phyloP scores from a whole-genome alignment of 495 filamentous ascomycete species.

The Chaetomium fimeti region DNA sequence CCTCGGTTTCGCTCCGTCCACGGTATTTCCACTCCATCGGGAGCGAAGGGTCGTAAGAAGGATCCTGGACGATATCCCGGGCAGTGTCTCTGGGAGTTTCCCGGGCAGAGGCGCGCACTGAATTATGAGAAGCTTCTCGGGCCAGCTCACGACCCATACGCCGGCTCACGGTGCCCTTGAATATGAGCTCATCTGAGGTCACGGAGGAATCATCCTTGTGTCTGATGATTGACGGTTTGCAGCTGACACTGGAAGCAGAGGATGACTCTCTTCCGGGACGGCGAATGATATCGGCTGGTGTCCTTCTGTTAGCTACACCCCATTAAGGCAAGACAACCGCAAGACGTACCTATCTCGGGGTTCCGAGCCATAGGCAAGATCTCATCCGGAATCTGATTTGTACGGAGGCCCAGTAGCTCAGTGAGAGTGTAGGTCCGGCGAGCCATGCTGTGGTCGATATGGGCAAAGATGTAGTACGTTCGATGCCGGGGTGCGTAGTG shows the following conservation, averaged over 20 bases:
- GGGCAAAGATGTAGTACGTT: slow-evolving; percentile 39
- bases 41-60: slow-evolving; percentile 9
- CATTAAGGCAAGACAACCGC: neutral
- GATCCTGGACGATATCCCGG: slow-evolving; percentile 6
- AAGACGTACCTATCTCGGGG: slow-evolving; percentile 38
- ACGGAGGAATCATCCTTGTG: slow-evolving; percentile 31
- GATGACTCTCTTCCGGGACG: slow-evolving; percentile 27
- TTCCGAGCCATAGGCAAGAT: slow-evolving; percentile 30
- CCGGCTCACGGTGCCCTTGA: slow-evolving; percentile 34
- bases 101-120: neutral
- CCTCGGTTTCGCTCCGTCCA: slow-evolving; percentile 42
- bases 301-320: slow-evolving; percentile 1
- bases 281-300: slow-evolving; percentile 31
- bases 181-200: slow-evolving; percentile 33
- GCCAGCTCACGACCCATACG: slow-evolving; percentile 20
- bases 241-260: slow-evolving; percentile 9
- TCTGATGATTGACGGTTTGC: slow-evolving; percentile 24
- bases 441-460: slow-evolving; percentile 36
- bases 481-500: slow-evolving; percentile 28
- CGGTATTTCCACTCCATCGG: slow-evolving; percentile 44
- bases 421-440: slow-evolving; percentile 36
- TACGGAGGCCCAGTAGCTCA: slow-evolving; percentile 42
- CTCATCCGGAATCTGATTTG: slow-evolving; percentile 1
- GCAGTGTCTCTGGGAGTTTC: slow-evolving; percentile 4
- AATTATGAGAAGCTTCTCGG: slow-evolving; percentile 17